Base-by-base conservation (phyloP, 345 rosid species). In the Acer negundo region DNA sequence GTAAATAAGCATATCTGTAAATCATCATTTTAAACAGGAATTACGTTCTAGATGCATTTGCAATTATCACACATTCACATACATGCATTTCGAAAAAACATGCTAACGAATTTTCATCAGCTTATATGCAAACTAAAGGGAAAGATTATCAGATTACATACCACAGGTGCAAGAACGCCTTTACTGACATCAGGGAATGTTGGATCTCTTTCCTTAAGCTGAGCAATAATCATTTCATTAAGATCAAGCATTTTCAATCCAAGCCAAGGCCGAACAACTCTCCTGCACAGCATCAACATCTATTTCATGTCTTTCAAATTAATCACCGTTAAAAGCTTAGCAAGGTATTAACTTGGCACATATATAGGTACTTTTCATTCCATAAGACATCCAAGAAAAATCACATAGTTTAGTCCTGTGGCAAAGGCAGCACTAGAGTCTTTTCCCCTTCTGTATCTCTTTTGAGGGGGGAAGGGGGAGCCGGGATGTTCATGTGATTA, bases 241-340 rank as follows among this genome's bases (percentile, higher is more conserved):
- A 95, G 94, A 78, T 95, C 99, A 46, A 93, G 85, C 99, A 95
- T 90, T 86, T 89, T 93, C 83, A 92, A 79, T 82, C 98, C 99
- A 83, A 95, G 86, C 97, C 99, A 95, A 46, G 98, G 97, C 35
- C 98, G 90, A 42, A 95, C 71, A 42, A 95, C 99, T 85, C 99
- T 89, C 84, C 99, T 93, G 93, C 86, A 85, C 72, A 59, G 22
- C 53, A 75, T 49, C 0, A 51, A 24, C 22, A 44, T 19, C 24
- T 55, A 35, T 76, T n/a, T 71, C 65, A 70, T 73, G 67, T 59
- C 4, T 4, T 23, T 28, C 23, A 49, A 72, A 46, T 67, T 40
- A 63, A 70, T 42, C 47, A 11, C 77, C 12, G 11, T 35, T 55
- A 59, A 59, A 59, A 6, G 26, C 26, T 59, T 22, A 19, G 63